These are phyloP conservation scores for Globisporangium acanthophoron DNA, from an alignment of 352 stramenopile genomes.

Conservation along the genomic window DNA sequence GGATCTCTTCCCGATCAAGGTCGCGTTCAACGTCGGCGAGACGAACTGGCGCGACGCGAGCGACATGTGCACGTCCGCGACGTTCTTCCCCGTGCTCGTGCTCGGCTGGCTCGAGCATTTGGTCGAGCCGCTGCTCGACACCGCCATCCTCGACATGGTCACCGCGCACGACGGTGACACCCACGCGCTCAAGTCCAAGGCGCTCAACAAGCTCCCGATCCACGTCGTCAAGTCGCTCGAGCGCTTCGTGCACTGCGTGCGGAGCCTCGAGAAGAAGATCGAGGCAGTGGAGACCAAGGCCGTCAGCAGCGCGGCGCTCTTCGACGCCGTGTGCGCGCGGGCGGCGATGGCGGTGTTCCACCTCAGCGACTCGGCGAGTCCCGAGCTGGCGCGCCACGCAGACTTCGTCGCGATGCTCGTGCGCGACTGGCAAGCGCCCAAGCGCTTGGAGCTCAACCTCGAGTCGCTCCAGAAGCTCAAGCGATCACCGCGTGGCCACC, in stretches of 20 bases:
- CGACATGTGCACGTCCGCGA: conserved; percentile 15
- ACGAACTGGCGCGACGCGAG: conserved; percentile 52
- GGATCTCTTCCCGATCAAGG: conserved; percentile 63
- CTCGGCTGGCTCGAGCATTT: conserved; percentile 83
- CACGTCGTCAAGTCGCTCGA: conserved; percentile 54
- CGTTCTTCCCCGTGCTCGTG: conserved; percentile 40
- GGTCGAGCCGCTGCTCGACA: conserved; percentile 40
- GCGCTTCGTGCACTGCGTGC: conserved; percentile 45
- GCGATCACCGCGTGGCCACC: conserved; percentile 10
- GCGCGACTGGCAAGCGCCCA: conserved; percentile 51
- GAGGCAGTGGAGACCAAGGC: conserved; percentile 8
- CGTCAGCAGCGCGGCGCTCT: conserved; percentile 16
- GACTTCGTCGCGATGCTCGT: conserved; percentile 44
- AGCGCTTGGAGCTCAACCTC: conserved; percentile 64
- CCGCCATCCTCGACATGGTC: conserved; percentile 27
- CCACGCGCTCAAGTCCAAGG: conserved; percentile 24
- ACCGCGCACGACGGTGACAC: conserved; percentile 12
- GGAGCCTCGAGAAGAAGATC: conserved; percentile 33
- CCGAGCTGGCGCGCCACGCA: conserved; percentile 15
- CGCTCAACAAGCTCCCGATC: conserved; percentile 51
- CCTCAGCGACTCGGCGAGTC: conserved; percentile 16
- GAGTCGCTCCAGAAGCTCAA: conserved; percentile 55
- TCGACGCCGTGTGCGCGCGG: conserved; percentile 44
- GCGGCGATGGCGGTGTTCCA: conserved; percentile 67
- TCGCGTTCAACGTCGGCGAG: conserved; percentile 71